phyloP scores from a whole-genome alignment of 2,329 filamentous ascomycete species.

The Rhynchosporium graminicola region DNA sequence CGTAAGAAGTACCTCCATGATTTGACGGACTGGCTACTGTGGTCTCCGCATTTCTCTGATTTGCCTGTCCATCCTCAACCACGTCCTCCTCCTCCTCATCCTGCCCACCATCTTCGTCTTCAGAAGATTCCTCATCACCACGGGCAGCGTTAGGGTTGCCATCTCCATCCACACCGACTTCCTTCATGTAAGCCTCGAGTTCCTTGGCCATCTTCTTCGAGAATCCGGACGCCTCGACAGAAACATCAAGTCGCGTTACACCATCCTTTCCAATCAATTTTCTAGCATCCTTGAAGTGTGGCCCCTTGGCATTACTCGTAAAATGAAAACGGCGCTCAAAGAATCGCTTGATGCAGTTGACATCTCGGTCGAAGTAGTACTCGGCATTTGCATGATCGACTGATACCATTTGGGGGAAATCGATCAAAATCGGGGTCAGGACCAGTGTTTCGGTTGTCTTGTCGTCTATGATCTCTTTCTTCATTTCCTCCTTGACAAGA shows the following conservation, averaged over 20 bases:
- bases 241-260: constrained; percentile 74
- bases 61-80: constrained; percentile 22
- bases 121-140: constrained; percentile 44
- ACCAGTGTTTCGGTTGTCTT: constrained; percentile 50
- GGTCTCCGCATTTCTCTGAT: background rate
- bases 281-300: constrained; percentile 81
- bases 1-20: constrained; percentile 10
- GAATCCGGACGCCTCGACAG: constrained; percentile 90
- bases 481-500: constrained; percentile 74
- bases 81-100: constrained; percentile 39
- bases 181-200: constrained; percentile 84
- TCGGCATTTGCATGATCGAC: constrained; percentile 92
- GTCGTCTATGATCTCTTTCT: constrained; percentile 41
- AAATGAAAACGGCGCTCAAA: constrained; percentile 91
- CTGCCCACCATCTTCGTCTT: constrained; percentile 39
- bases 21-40: background rate
- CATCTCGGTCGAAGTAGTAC: constrained; percentile 96
- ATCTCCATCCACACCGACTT: constrained; percentile 57
- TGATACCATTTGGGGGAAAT: constrained; percentile 98
- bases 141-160: constrained; percentile 38
- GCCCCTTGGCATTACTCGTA: constrained; percentile 76
- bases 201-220: constrained; percentile 97
- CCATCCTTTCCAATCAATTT: constrained; percentile 69
- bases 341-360: constrained; percentile 92
- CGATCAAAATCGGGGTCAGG: constrained; percentile 83